These are phyloP conservation scores for Chaetothyriales sp. DNA, from an alignment of 2,329 filamentous ascomycete species.

Conservation along the genomic window DNA sequence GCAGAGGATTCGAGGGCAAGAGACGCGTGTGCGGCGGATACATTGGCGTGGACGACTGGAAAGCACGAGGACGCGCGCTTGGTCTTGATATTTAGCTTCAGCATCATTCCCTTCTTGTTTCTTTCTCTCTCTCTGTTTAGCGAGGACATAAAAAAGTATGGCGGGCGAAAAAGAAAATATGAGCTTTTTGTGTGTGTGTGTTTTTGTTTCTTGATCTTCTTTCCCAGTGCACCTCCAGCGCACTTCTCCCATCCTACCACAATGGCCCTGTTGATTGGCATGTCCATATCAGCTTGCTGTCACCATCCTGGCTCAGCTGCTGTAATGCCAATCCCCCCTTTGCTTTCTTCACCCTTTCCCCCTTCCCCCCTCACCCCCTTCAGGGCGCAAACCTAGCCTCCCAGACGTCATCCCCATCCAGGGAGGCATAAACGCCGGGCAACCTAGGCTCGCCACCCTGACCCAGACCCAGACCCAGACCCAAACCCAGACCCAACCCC, in stretches of 20 bases:
- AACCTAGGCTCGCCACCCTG: slow-evolving; percentile 1
- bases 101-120: too few relatives aligned
- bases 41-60: slow-evolving; percentile 35
- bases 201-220: not conserved
- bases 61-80: slow-evolving; percentile 9
- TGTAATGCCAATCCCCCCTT: too few relatives aligned
- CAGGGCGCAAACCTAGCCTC: not conserved
- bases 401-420: not conserved
- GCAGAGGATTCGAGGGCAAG: slow-evolving; percentile 67
- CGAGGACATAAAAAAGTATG: not conserved
- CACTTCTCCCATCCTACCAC: too few relatives aligned
- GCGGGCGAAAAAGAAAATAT: too few relatives aligned
- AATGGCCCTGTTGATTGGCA: too few relatives aligned
- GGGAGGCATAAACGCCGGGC: slow-evolving; percentile 1
- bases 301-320: too few relatives aligned
- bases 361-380: not conserved
- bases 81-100: not conserved
- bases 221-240: too few relatives aligned
- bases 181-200: not conserved
- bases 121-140: not conserved
- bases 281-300: too few relatives aligned
- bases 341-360: too few relatives aligned
- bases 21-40: slow-evolving; percentile 85
- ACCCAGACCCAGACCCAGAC: too few relatives aligned
- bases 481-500: too few relatives aligned